These are phyloP conservation scores for Apiospora koreana DNA, from an alignment of 2,329 filamentous ascomycete genomes.

Conservation along the genomic window DNA sequence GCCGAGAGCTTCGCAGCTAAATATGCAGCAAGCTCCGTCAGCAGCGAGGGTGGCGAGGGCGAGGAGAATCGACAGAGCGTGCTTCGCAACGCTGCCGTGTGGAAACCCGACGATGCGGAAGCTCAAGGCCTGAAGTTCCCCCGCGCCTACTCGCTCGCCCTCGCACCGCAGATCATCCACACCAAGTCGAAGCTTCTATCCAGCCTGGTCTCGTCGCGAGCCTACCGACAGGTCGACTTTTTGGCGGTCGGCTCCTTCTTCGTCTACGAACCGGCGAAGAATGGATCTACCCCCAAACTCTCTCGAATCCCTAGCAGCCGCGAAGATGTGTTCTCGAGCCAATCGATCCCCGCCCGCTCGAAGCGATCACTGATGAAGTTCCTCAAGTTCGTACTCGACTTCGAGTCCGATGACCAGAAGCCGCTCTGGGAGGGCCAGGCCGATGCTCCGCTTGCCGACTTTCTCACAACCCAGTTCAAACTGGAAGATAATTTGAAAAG, in stretches of 20 bases:
- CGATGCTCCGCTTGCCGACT: constrained; percentile 55
- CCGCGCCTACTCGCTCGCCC: constrained; percentile 77
- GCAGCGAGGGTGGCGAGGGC: constrained; percentile 4
- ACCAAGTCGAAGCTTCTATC: constrained; percentile 76
- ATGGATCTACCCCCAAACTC: constrained; percentile 41
- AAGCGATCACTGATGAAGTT: constrained; percentile 94
- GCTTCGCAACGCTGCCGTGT: constrained; percentile 40
- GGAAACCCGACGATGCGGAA: constrained; percentile 35
- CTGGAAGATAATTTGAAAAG: constrained; percentile 69
- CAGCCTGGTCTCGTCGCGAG: constrained; percentile 83
- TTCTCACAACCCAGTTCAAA: constrained; percentile 64
- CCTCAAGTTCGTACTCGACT: constrained; percentile 80
- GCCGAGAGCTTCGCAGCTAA: constrained; percentile 70
- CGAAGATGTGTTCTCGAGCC: constrained; percentile 87
- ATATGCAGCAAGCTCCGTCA: constrained; percentile 26
- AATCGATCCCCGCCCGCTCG: constrained; percentile 72
- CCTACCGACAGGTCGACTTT: constrained; percentile 89
- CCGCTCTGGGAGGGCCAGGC: constrained; percentile 62
- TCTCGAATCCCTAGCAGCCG: constrained; percentile 81
- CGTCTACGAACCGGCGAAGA: constrained; percentile 57
- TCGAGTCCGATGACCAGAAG: constrained; percentile 57
- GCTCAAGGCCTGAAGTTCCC: constrained; percentile 56
- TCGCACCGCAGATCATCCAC: constrained; percentile 87
- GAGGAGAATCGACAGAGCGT: constrained; percentile 23
- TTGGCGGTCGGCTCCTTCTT: constrained; percentile 92